Evolutionary conservation across 2,329 filamentous ascomycete genomes (phyloP).

Genomic region (Xenoacremonium recifei): DNA sequence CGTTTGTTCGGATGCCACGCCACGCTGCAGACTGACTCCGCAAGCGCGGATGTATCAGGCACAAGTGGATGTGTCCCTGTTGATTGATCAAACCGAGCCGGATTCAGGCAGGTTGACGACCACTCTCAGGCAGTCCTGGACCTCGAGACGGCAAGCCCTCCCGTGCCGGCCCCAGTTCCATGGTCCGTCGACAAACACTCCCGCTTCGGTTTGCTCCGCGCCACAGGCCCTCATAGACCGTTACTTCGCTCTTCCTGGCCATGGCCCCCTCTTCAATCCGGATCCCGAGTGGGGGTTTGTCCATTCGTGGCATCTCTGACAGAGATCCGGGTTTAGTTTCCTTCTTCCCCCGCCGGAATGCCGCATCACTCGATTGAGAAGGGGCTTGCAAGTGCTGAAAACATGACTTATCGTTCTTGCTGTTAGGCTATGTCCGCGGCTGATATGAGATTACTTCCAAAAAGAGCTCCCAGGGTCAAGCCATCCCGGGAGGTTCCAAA

Average conservation of each 20-base stretch:
- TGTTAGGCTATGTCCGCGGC: not conserved
- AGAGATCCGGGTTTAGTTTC: not conserved
- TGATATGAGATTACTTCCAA: not conserved
- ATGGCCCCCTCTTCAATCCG: not conserved
- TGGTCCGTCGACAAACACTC: slow-evolving; percentile 13
- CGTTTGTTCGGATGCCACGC: slow-evolving; percentile 7
- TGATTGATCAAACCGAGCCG: not conserved
- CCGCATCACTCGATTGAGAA: not conserved
- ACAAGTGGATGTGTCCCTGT: not conserved
- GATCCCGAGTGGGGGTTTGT: not conserved
- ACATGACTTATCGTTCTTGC: not conserved
- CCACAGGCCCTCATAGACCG: not conserved
- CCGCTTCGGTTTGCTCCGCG: slow-evolving; percentile 10
- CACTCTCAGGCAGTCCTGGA: not conserved
- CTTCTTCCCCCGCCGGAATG: not conserved
- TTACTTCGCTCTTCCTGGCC: not conserved
- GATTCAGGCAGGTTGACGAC: not conserved
- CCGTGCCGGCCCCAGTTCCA: slow-evolving; percentile 4
- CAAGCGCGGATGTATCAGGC: not conserved
- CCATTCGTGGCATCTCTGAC: not conserved
- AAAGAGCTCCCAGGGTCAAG: not conserved
- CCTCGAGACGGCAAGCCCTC: slow-evolving; percentile 17
- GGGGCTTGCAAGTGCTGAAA: not conserved
- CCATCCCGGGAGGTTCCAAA: not conserved
- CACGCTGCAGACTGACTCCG: not conserved